Base-by-base conservation (phyloP, 371 early-diverging fungal genomes). In the Nematocida sp. region DNA sequence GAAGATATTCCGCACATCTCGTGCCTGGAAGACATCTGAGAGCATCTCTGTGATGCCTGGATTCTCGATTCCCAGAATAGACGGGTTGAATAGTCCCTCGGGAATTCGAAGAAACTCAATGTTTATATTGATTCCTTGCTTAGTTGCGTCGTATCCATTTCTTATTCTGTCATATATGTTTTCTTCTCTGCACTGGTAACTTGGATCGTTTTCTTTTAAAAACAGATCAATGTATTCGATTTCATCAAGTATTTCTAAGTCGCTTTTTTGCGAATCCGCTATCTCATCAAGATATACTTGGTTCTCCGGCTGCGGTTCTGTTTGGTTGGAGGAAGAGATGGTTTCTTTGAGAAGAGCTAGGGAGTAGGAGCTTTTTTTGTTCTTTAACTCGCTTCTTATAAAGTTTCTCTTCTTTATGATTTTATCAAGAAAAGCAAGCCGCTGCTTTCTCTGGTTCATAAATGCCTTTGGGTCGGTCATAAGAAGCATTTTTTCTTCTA, bases 41-140 rank as follows among this genome's bases (percentile, higher is more conserved):
- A 78, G 55, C 45, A 77, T 78, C 54, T 84, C 85, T 33, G 69
- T 55, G 1, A 84, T 25, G 2, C 85, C 85, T 66, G 80, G 78
- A 47, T 81, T 67, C 35, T 80, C 67, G 18, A 78, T 55, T 1
- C 78, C 75, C 33, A 84, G 55, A 33, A 84, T 79, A n/a, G 66
- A 55, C 0, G 85, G 85, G 36, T 68, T 66, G 68, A 84, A 84
- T 23, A 84, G 26, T 28, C 78, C 77, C 55, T 84, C 85, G 20
- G 79, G 36, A 16, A 79, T 76, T 51, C 78, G 64, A 18, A 80
- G 36, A 33, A 80, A 53, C 28, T 84, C 85, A 33, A 83, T 71
- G 65, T 82, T 80, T 1, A 79, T 59, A 56, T 68, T 63, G 42
- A 54, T 65, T 23, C 79, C 75, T 28, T 71, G 66, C 3, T 78